phyloP scores from a whole-genome alignment of 2,329 filamentous ascomycete species.

The Diaporthe sp. region DNA sequence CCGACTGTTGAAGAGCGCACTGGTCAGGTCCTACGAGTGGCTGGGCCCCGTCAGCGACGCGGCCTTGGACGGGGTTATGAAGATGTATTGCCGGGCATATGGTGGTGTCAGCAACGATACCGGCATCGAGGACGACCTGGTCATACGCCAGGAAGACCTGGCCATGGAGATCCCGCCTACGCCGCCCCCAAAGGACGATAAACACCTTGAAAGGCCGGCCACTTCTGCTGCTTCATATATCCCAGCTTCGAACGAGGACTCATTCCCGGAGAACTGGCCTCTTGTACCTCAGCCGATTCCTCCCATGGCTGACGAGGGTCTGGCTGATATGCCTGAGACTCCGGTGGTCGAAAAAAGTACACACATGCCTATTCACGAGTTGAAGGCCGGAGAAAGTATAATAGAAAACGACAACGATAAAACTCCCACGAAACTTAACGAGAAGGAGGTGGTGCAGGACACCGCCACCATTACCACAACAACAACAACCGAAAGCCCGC shows the following conservation, averaged over 20 bases:
- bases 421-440: background rate
- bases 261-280: constrained; percentile 13
- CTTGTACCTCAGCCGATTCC: constrained; percentile 5
- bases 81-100: constrained; percentile 69
- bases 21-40: constrained; percentile 70
- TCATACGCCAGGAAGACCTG: background rate
- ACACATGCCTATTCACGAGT: background rate
- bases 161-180: background rate
- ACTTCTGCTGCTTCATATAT: background rate
- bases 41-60: constrained; percentile 62
- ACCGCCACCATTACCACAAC: background rate
- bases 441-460: background rate
- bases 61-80: constrained; percentile 67
- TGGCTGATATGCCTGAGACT: constrained; percentile 2
- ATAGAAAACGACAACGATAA: constrained; percentile 3
- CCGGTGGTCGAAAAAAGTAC: background rate
- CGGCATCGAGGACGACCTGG: constrained; percentile 58
- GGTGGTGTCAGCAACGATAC: constrained; percentile 63
- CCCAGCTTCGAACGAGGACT: too few relatives aligned
- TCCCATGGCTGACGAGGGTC: background rate
- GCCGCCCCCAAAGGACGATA: constrained; percentile 13
- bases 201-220: background rate
- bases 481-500: background rate
- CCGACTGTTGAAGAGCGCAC: constrained; percentile 63
- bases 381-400: background rate